Base-by-base conservation (phyloP, 768 basidiomycete species). In the Kwoniella mangroviensis region DNA sequence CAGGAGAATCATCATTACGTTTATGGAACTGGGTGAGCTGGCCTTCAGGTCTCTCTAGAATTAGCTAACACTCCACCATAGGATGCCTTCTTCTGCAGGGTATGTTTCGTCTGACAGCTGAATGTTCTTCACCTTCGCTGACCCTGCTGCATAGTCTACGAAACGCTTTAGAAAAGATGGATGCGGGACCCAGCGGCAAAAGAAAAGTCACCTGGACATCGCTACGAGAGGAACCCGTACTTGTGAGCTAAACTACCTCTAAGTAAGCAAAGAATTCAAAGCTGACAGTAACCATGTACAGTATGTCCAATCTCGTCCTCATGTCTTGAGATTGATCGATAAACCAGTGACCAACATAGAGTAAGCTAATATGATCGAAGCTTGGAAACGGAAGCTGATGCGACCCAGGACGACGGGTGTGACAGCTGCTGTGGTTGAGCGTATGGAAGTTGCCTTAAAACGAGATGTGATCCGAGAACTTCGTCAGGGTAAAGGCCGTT, bases 21-120 rank as follows among this genome's bases (percentile, higher is more conserved):
- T 0, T 84, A 85, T 69, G 83, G 79, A 54, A 94, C 83, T 5
- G 82, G 82, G 79, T 78, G 66, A 69, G 79, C 54, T 63, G 17
- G 9, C 7, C 60, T 53, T 55, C 2, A 3, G 4, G 10, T 28
- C 7, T 43, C n/a, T n/a, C 21, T 4, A 17, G 11, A n/a, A n/a
- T 22, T 51, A 24, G 57, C 70, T 73, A 64, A 71, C 58, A 26
- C 15, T 19, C 40, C 42, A 17, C 13, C 6, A 91, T 74, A 95
- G 95, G 17, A 98, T 98, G 95, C 96, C 96, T 3, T 95, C 93
- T 1, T 89, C 91, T 1, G 89, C 93, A 77, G 96, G 96, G 90
- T 91, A 75, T 73, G 83, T 65, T 80, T 77, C 22, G 9, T 34
- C 5, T 34, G 6, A 1, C 11, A 21, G 41, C 40, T 49, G 17